Conservation (phyloP, 176 grass and related monocot genomes). For the Aechmea fasciata region DNA sequence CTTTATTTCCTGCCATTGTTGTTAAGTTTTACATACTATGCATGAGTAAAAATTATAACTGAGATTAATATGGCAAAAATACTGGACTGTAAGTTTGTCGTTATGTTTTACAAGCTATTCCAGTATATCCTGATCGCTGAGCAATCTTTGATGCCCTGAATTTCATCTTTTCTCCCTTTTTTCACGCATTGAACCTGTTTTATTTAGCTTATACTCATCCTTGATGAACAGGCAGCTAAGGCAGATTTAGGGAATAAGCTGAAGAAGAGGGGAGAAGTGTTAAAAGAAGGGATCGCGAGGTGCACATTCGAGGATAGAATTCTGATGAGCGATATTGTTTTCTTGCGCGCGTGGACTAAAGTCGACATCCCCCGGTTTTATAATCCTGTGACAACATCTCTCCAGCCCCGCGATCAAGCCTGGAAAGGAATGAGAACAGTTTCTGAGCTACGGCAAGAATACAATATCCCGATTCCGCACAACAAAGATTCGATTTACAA, state of each 20-base stretch:
- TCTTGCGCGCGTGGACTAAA: constrained; percentile 84
- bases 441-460: constrained; percentile 50
- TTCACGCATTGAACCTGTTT: background rate
- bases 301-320: constrained; percentile 98
- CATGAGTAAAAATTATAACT: background rate
- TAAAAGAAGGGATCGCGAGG: constrained; percentile 76
- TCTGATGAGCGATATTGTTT: constrained; percentile 98
- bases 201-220: background rate
- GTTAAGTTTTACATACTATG: background rate
- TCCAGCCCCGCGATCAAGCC: constrained; percentile 50
- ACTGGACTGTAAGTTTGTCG: background rate
- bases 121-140: no score
- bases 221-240: constrained; percentile 64
- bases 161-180: no score
- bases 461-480: constrained; percentile 53
- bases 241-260: constrained; percentile 45
- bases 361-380: constrained; percentile 57
- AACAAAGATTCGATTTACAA: constrained; percentile 90
- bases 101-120: background rate
- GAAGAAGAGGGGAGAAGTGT: constrained; percentile 55
- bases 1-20: background rate
- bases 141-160: no score
- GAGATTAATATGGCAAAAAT: background rate
- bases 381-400: constrained; percentile 63
- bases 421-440: constrained; percentile 94